Conservation (phyloP, 1,284 basidiomycete genomes). For the Cutaneotrichosporon curvatum region DNA sequence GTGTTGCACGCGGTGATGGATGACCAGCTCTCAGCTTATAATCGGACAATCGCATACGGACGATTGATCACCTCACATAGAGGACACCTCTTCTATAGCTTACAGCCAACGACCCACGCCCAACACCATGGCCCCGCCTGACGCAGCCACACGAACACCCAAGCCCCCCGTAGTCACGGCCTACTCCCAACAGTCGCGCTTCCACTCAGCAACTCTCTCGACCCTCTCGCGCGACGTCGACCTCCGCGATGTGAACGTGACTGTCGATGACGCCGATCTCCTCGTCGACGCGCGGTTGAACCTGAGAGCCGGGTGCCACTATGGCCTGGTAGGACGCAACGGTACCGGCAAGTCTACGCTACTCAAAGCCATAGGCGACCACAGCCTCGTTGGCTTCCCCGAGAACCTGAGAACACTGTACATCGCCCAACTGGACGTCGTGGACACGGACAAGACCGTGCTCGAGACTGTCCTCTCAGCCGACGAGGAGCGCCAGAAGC, state of each 20-base stretch:
- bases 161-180: constrained; percentile 1
- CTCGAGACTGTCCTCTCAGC: constrained; percentile 1
- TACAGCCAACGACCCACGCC: too few relatives aligned
- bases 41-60: too few relatives aligned
- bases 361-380: constrained; percentile 61
- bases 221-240: constrained; percentile 49
- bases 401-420: constrained; percentile 83
- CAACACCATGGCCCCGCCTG: too few relatives aligned
- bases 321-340: constrained; percentile 54
- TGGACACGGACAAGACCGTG: constrained; percentile 55
- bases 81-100: too few relatives aligned
- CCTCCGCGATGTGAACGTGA: constrained; percentile 50
- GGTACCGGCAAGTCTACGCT: constrained; percentile 55
- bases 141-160: too few relatives aligned
- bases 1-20: too few relatives aligned
- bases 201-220: constrained; percentile 50
- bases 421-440: constrained; percentile 80
- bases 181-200: constrained; percentile 47
- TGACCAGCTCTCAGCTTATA: too few relatives aligned
- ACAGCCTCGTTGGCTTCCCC: constrained; percentile 62
- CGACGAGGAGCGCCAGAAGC: constrained; percentile 10
- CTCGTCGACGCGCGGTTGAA: constrained; percentile 53
- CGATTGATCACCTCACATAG: too few relatives aligned
- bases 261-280: constrained; percentile 52
- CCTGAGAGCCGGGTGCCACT: constrained; percentile 52